Conservation (phyloP, 129 eudicot genomes). For the Pseudognaphalium luteoalbum region DNA sequence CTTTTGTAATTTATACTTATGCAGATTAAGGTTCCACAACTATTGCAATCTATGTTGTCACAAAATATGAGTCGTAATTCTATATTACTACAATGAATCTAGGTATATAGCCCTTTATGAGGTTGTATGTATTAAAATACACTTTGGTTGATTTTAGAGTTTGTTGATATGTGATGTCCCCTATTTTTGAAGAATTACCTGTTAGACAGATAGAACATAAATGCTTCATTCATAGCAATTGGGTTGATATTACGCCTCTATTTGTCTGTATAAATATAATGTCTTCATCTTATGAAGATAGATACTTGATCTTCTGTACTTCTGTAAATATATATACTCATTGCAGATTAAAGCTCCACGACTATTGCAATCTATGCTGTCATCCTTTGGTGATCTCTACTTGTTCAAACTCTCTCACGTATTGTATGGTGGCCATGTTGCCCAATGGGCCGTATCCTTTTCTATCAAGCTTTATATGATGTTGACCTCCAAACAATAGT, state of each 20-base stretch:
- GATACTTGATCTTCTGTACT: conserved; percentile 7
- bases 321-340: background rate
- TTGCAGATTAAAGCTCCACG: conserved; percentile 79
- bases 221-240: background rate
- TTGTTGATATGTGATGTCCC: background rate
- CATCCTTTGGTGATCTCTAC: conserved; percentile 93
- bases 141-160: background rate
- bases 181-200: background rate
- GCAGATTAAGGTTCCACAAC: conserved; percentile 79
- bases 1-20: background rate
- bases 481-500: background rate
- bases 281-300: conserved; percentile 9
- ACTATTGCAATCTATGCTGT: conserved; percentile 65
- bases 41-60: conserved; percentile 73
- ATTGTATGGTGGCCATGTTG: conserved; percentile 62
- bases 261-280: background rate
- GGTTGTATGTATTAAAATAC: background rate
- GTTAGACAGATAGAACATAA: background rate
- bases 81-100: background rate
- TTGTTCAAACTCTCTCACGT: conserved; percentile 67
- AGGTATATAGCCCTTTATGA: background rate
- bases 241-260: background rate
- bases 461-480: conserved; percentile 6
- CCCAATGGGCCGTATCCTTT: conserved; percentile 91
- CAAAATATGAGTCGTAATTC: conserved; percentile 8